Conservation (phyloP, 2,329 filamentous ascomycete species). For the Colletotrichum sp. region DNA sequence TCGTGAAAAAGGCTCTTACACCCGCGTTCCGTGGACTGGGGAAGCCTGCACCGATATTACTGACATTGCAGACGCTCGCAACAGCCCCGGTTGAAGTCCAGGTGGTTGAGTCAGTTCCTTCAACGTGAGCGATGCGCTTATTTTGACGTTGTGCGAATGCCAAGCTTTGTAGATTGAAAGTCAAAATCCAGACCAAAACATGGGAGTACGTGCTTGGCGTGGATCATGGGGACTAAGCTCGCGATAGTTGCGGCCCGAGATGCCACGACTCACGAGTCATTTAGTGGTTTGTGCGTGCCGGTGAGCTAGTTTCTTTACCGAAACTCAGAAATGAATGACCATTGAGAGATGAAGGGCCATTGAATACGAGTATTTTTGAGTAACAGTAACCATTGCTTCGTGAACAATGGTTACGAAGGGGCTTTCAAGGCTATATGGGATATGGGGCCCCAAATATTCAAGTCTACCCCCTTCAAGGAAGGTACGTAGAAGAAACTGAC, state of each 20-base stretch:
- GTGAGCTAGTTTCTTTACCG: neutral
- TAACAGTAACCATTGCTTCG: neutral
- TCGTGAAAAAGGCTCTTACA: neutral
- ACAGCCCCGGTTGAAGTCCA: neutral
- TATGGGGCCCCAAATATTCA: neutral
- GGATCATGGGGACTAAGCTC: neutral
- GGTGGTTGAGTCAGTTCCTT: neutral
- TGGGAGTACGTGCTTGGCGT: neutral
- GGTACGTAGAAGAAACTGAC: neutral
- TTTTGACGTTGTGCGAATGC: neutral
- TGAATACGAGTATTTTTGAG: neutral
- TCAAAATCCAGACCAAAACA: neutral
- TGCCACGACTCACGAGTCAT: neutral
- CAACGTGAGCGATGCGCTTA: neutral
- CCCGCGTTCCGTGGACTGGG: neutral
- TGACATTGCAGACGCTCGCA: neutral
- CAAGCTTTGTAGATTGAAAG: slow-evolving; percentile 2
- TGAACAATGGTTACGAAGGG: neutral
- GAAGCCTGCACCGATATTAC: neutral
- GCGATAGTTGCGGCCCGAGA: neutral
- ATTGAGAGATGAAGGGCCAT: neutral
- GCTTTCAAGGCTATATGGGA: neutral
- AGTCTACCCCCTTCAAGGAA: neutral
- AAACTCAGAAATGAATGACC: neutral
- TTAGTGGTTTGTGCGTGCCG: neutral